These are phyloP conservation scores for Sporobolomyces pararoseus DNA, from an alignment of 768 basidiomycete genomes.

Conservation along the genomic window DNA sequence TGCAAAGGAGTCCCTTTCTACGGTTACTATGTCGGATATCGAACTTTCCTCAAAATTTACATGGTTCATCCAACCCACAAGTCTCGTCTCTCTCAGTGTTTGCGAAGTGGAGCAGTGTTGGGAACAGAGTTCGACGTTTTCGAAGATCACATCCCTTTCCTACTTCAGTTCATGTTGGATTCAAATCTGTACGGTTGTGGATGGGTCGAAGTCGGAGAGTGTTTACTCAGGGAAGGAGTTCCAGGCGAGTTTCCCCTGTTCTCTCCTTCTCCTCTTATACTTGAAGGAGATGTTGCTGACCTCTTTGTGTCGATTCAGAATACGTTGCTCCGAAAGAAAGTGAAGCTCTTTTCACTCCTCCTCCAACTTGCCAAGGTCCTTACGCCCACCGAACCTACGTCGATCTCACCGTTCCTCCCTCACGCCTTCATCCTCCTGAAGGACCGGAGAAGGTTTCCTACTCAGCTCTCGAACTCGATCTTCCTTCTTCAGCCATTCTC, in stretches of 20 bases:
- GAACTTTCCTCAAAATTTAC: slow-evolving; percentile 82
- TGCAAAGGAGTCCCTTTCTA: slow-evolving; percentile 97
- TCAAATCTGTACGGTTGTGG: slow-evolving; percentile 93
- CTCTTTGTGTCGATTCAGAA: slow-evolving; percentile 4
- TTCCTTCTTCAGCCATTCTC: slow-evolving; percentile 72
- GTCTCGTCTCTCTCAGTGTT: slow-evolving; percentile 66
- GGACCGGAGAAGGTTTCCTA: slow-evolving; percentile 49
- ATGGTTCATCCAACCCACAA: slow-evolving; percentile 67
- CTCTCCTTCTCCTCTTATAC: background rate
- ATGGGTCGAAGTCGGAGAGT: slow-evolving; percentile 66
- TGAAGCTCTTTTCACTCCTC: slow-evolving; percentile 23
- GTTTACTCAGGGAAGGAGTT: slow-evolving; percentile 53
- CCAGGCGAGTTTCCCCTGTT: slow-evolving; percentile 47
- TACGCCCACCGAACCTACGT: slow-evolving; percentile 45
- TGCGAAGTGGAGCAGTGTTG: slow-evolving; percentile 80
- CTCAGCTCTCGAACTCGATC: slow-evolving; percentile 72
- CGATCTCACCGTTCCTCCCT: slow-evolving; percentile 44
- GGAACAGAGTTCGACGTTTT: slow-evolving; percentile 55
- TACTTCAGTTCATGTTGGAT: slow-evolving; percentile 89
- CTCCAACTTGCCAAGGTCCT: slow-evolving; percentile 20
- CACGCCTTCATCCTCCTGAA: slow-evolving; percentile 45
- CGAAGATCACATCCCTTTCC: slow-evolving; percentile 84
- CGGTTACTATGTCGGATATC: slow-evolving; percentile 79
- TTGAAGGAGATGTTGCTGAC: background rate
- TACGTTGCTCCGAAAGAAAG: background rate